phyloP scores from a whole-genome alignment of 2,329 filamentous ascomycete species.

The Leptographium radiaticola region DNA sequence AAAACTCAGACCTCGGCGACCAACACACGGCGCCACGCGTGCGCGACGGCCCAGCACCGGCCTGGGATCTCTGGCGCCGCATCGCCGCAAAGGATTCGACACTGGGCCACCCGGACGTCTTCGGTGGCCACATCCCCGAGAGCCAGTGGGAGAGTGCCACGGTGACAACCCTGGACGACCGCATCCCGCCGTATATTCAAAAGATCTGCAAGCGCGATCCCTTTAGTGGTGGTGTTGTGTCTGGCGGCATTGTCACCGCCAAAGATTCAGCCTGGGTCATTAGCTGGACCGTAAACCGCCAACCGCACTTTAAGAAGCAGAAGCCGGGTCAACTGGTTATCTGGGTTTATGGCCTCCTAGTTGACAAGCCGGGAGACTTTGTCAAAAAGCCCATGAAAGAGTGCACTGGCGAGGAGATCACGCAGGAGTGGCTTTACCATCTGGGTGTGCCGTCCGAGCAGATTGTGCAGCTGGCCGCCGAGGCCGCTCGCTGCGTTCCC shows the following conservation, averaged over 20 bases:
- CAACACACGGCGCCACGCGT: conserved; percentile 17
- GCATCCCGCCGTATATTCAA: conserved; percentile 18
- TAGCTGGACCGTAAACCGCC: conserved; percentile 24
- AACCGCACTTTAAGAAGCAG: conserved; percentile 27
- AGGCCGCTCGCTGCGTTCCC: conserved; percentile 20
- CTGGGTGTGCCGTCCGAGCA: conserved; percentile 19
- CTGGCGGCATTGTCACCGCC: conserved; percentile 22
- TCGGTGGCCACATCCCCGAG: conserved; percentile 22
- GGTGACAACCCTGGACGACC: conserved; percentile 21
- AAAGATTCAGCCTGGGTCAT: conserved; percentile 27
- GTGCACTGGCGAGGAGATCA: conserved; percentile 26
- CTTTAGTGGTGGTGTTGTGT: conserved; percentile 20
- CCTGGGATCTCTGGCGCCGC: conserved; percentile 28
- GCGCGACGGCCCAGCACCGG: conserved; percentile 21
- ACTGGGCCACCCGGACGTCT: conserved; percentile 27
- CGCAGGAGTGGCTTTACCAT: conserved; percentile 24
- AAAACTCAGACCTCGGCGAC: conserved; percentile 20
- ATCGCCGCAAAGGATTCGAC: conserved; percentile 21
- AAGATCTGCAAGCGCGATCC: conserved; percentile 16
- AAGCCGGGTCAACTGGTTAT: conserved; percentile 19
- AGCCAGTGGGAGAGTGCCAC: conserved; percentile 27
- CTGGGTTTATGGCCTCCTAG: conserved; percentile 28
- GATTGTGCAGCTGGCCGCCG: conserved; percentile 14
- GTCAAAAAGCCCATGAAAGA: conserved; percentile 26
- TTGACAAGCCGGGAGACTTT: conserved; percentile 20